Evolutionary conservation across 345 rosid genomes (phyloP).

Genomic region (Brassica juncea): DNA sequence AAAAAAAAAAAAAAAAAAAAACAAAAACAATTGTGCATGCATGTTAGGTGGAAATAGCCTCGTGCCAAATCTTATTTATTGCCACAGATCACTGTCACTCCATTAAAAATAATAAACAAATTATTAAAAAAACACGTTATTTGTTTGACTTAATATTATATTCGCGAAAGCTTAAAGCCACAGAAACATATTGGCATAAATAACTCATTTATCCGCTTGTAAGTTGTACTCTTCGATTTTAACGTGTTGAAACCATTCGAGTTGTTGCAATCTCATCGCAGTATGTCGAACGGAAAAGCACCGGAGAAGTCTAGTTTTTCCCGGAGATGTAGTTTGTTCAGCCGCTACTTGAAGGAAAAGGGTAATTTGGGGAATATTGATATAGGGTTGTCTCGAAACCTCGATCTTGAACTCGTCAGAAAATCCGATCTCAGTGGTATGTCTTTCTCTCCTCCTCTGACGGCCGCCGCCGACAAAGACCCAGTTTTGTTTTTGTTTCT

Average conservation of each 20-base stretch:
- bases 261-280: constrained; percentile 2
- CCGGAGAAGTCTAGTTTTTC: constrained; percentile 57
- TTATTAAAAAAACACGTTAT: constrained; percentile 18
- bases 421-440: constrained; percentile 43
- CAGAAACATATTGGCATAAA: constrained; percentile 8
- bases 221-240: not conserved
- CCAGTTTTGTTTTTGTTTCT: not conserved
- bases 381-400: constrained; percentile 39
- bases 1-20: no score
- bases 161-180: constrained; percentile 20
- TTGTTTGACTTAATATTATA: not conserved
- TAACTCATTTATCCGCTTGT: not conserved
- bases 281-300: constrained; percentile 38
- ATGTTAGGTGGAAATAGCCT: not conserved
- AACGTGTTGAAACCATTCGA: not conserved
- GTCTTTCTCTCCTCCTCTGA: not conserved
- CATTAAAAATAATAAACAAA: not conserved
- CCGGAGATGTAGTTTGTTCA: constrained; percentile 61
- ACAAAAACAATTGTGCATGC: not conserved
- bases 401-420: constrained; percentile 36
- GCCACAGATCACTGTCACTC: constrained; percentile 7
- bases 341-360: constrained; percentile 69
- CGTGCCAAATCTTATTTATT: constrained; percentile 5
- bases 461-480: constrained; percentile 26
- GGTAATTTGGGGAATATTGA: constrained; percentile 51